Conservation (phyloP, 192 early-diverging fungal genomes). For the Rhizoclosmatium globosum region DNA sequence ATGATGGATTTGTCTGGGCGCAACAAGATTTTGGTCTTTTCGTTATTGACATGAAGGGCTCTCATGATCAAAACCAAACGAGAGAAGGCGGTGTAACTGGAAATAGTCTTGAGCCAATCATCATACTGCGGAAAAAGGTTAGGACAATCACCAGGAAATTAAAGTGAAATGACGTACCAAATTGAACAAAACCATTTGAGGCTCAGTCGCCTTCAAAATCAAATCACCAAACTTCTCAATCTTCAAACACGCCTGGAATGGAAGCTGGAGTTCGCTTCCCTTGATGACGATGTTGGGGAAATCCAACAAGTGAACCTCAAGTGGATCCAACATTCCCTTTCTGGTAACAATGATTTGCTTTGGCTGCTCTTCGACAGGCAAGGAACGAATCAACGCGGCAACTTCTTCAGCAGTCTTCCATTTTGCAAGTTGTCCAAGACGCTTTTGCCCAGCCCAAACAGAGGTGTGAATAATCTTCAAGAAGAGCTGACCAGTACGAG, state of each 20-base stretch:
- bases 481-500: constrained; percentile 97
- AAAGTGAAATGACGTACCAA: constrained; percentile 46
- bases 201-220: constrained; percentile 98
- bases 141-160: constrained; percentile 21
- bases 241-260: constrained; percentile 97
- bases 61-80: constrained; percentile 95
- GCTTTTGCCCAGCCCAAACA: constrained; percentile 99
- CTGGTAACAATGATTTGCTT: constrained; percentile 99
- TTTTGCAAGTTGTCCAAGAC: constrained; percentile 98
- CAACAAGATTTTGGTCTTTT: constrained; percentile 96
- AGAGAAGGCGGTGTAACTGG: constrained; percentile 98
- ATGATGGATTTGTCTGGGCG: constrained; percentile 93
- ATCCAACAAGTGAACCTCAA: constrained; percentile 95
- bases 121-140: constrained; percentile 71
- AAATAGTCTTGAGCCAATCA: constrained; percentile 95
- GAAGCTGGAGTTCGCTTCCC: constrained; percentile 95
- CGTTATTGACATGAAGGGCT: constrained; percentile 97
- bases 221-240: constrained; percentile 98
- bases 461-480: constrained; percentile 99
- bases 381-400: constrained; percentile 96
- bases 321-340: constrained; percentile 99
- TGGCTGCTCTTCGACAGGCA: constrained; percentile 99
- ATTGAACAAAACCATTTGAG: constrained; percentile 87
- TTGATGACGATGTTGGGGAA: constrained; percentile 99
- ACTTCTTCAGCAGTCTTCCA: constrained; percentile 99